Conservation (phyloP, 1,284 basidiomycete genomes). For the Rhodotorula sp. region DNA sequence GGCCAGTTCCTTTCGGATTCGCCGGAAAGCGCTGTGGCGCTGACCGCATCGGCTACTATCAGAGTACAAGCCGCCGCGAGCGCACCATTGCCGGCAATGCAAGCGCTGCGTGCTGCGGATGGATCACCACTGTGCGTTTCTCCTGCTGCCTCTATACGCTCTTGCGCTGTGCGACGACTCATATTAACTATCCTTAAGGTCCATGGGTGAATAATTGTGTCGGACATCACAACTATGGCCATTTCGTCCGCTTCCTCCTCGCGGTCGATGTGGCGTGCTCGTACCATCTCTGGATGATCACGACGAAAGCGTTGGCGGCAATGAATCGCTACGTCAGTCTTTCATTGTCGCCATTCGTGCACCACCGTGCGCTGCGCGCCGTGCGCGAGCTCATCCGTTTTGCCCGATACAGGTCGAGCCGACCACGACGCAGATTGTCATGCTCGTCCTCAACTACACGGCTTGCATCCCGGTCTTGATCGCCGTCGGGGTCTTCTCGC, state of each 20-base stretch:
- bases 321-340: conserved; percentile 16
- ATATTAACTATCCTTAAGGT: conserved; percentile 26
- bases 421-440: conserved; percentile 62
- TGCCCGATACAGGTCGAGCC: conserved; percentile 62
- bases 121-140: conserved; percentile 77
- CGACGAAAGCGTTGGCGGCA: conserved; percentile 57
- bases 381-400: neutral
- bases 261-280: conserved; percentile 83
- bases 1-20: no score
- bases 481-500: conserved; percentile 69
- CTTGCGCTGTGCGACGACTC: neutral
- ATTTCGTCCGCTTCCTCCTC: conserved; percentile 90
- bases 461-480: conserved; percentile 81
- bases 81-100: conserved; percentile 87
- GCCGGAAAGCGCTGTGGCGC: conserved; percentile 35
- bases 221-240: conserved; percentile 81
- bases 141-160: neutral
- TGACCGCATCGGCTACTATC: no score
- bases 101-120: conserved; percentile 74
- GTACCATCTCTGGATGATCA: conserved; percentile 78
- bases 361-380: neutral
- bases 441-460: conserved; percentile 79
- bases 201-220: conserved; percentile 72
- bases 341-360: neutral
- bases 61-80: conserved; percentile 55